phyloP scores from a whole-genome alignment of 345 rosid species.

The Eucalyptus erythrocorys region DNA sequence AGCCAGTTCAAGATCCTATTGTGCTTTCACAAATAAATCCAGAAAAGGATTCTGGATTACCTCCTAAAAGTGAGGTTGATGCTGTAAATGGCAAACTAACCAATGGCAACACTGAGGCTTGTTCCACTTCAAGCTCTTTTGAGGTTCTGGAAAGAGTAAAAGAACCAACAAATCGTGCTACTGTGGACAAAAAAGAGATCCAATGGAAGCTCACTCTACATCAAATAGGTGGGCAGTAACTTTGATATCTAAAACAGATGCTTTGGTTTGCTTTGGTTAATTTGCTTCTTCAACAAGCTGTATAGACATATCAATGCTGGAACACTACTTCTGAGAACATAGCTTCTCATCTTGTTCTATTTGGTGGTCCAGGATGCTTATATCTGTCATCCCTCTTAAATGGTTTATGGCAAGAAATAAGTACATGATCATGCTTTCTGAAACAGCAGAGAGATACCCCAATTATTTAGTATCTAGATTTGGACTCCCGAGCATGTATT shows the following conservation, averaged over 20 bases:
- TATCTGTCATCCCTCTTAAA: not conserved
- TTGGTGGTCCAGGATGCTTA: not conserved
- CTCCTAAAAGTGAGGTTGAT: not conserved
- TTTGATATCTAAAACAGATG: not conserved
- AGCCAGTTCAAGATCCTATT: slow-evolving; percentile 74
- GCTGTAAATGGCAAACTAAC: not conserved
- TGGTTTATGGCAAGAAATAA: not conserved
- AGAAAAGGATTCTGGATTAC: slow-evolving; percentile 16
- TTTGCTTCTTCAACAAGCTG: not conserved
- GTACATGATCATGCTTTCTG: not conserved
- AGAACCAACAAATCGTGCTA: not conserved
- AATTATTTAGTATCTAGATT: not conserved
- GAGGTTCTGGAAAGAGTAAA: slow-evolving; percentile 16
- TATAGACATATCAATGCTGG: not conserved
- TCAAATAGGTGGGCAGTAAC: slow-evolving; percentile 69
- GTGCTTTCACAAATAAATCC: slow-evolving; percentile 60
- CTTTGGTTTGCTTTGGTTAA: not conserved
- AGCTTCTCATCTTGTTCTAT: not conserved
- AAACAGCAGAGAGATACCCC: not conserved
- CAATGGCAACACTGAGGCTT: not conserved
- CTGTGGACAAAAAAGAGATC: slow-evolving; percentile 62
- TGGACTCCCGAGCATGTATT: not conserved
- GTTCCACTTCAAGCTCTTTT: not conserved
- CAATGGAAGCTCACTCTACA: slow-evolving; percentile 87
- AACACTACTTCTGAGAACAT: not conserved